Base-by-base conservation (phyloP, 2,329 filamentous ascomycete genomes). In the Fusarium falciforme region DNA sequence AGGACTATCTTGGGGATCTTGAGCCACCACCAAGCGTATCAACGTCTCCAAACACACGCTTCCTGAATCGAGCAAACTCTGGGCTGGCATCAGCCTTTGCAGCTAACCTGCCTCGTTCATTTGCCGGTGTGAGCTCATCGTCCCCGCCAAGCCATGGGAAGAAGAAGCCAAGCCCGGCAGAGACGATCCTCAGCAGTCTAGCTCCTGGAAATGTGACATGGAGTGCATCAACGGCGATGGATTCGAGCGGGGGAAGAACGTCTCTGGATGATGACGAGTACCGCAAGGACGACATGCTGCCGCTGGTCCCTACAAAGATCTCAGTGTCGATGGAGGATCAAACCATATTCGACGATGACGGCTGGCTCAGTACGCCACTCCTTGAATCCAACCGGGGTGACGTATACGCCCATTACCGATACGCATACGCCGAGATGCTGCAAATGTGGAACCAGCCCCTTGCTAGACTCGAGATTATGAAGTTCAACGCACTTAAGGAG, bases 321-420 rank as follows among this genome's bases (percentile, higher is more conserved):
- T 84, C 85, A 2, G 83, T 92, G 8, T 84, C 85, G 8, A 85
- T 92, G 72, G 87, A 89, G 76, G 90, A 93, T 70, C 89, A 91
- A 71, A 86, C 87, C n/a, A 85, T 88, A 22, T 93, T 93, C 74
- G 91, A 93, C 72, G 91, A 93, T 61, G 91, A 93, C 76, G 91
- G 90, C 14, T 92, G 90, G 85, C 85, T 92, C 77, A 86, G 84
- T 22, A 85, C 87, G 4, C 88, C 91, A 5, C 81, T 93, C 3
- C 84, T 93, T 17, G 87, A 91, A 49, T 83, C 86, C 6, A 84
- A 79, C 33, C 85, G 85, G n/a, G 80, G 83, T 6, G 79, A 84
- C 5, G 79, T 87, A 22, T 90, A 91, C 72, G 85, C 87, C n/a
- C 85, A 84, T 75, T 93, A 93, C 77, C 88, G 91, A 38, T 88